phyloP scores from a whole-genome alignment of 2,329 filamentous ascomycete genomes.

The Aspergillus sclerotialis region DNA sequence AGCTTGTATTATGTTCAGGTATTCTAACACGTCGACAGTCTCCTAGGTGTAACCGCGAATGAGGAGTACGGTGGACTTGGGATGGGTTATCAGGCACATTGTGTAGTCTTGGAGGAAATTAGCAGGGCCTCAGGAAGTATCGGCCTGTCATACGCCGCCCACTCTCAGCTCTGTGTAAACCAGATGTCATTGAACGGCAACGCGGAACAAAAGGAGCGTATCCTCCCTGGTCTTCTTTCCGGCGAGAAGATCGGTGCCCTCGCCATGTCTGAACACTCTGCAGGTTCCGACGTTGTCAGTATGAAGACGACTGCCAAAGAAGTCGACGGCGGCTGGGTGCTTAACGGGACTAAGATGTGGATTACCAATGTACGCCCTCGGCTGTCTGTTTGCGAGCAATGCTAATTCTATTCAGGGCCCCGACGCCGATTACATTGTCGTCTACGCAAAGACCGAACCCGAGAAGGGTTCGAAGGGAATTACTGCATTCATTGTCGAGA shows the following conservation, averaged over 20 bases:
- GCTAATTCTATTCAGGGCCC: constrained; percentile 48
- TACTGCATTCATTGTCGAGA: constrained; percentile 85
- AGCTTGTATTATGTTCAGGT: too few species aligned
- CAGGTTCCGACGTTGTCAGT: constrained; percentile 88
- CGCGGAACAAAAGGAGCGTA: constrained; percentile 68
- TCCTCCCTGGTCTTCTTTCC: constrained; percentile 72
- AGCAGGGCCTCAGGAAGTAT: constrained; percentile 62
- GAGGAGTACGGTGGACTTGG: constrained; percentile 83
- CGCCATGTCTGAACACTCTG: constrained; percentile 89
- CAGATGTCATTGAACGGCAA: constrained; percentile 88
- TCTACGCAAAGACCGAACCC: constrained; percentile 94
- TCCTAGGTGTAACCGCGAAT: constrained; percentile 88
- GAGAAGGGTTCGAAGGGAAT: constrained; percentile 79
- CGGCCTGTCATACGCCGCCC: constrained; percentile 86
- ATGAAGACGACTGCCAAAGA: constrained; percentile 82
- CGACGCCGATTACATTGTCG: constrained; percentile 83
- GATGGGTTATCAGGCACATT: constrained; percentile 96
- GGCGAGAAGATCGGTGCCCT: constrained; percentile 78
- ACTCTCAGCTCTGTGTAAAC: constrained; percentile 94
- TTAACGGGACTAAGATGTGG: constrained; percentile 98
- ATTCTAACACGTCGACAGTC: constrained; percentile 35
- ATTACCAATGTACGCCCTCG: constrained; percentile 72
- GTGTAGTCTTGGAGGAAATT: constrained; percentile 90
- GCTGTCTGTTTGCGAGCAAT: not conserved
- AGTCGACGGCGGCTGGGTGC: constrained; percentile 74